These are phyloP conservation scores for Kazachstania africana DNA, from an alignment of 805 yeast species.

Conservation along the genomic window DNA sequence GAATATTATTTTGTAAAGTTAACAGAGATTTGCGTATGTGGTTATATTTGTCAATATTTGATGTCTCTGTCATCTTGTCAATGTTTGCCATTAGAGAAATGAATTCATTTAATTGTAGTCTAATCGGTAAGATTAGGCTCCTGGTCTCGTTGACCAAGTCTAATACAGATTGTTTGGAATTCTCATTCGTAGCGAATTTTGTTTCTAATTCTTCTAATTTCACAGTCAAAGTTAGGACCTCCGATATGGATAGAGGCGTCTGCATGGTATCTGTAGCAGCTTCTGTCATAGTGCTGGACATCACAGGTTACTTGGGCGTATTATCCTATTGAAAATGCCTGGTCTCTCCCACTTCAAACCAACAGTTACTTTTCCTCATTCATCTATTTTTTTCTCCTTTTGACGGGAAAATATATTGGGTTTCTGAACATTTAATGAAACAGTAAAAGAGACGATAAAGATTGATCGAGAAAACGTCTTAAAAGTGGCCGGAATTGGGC, in stretches of 20 bases:
- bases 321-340: too few species aligned
- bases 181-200: constrained; percentile 6
- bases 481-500: too few species aligned
- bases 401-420: not conserved
- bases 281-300: too few species aligned
- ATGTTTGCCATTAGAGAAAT: constrained; percentile 15
- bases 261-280: too few species aligned
- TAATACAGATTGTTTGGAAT: constrained; percentile 6
- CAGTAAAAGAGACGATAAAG: too few species aligned
- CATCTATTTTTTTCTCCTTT: constrained; percentile 1
- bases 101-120: constrained; percentile 19
- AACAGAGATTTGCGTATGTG: constrained; percentile 12
- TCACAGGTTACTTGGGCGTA: too few species aligned
- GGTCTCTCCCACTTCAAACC: too few species aligned
- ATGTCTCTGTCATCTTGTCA: constrained; percentile 5
- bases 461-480: too few species aligned
- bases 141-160: constrained; percentile 3
- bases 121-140: constrained; percentile 7
- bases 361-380: constrained; percentile 1
- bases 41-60: constrained; percentile 12
- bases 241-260: too few species aligned
- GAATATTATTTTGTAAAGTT: constrained; percentile 13
- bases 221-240: constrained; percentile 5
- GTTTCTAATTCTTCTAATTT: constrained; percentile 13
- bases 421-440: too few species aligned